Percentiles rank a stretch among this genome's conserved stretches.
These are phyloP conservation scores for Pseudocercospora fuligena DNA, from an alignment of 2,329 filamentous ascomycete species.

Conservation along the genomic window DNA sequence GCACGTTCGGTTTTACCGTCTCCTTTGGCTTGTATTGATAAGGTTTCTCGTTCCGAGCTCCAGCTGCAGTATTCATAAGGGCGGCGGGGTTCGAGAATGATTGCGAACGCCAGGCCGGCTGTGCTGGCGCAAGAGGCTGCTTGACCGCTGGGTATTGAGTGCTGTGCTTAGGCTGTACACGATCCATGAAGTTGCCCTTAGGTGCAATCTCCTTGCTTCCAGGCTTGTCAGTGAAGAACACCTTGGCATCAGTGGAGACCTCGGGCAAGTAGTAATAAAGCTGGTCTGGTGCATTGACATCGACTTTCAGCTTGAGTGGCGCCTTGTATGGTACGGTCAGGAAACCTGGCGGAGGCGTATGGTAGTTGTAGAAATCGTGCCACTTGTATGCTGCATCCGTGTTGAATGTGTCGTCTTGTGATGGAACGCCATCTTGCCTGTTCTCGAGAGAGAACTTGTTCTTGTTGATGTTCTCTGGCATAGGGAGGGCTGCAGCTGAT, in stretches of 20 bases:
- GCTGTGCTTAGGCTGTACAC: constrained; percentile 54
- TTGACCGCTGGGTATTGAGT: constrained; percentile 32
- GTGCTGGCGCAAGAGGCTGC: constrained; percentile 32
- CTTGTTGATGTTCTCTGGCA: constrained; percentile 61
- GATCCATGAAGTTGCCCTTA: constrained; percentile 74
- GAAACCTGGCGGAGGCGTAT: constrained; percentile 46
- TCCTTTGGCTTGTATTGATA: constrained; percentile 47
- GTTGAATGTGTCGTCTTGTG: constrained; percentile 53
- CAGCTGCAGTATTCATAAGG: constrained; percentile 16
- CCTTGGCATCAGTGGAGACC: constrained; percentile 84
- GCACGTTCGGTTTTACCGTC: constrained; percentile 32
- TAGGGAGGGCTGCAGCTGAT: constrained; percentile 71
- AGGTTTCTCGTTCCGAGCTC: constrained; percentile 36
- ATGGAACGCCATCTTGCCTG: constrained; percentile 55
- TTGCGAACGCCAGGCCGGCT: constrained; percentile 26
- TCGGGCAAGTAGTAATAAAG: constrained; percentile 89
- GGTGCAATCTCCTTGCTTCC: constrained; percentile 65
- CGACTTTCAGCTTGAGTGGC: constrained; percentile 66
- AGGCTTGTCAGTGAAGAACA: constrained; percentile 86
- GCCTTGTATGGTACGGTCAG: constrained; percentile 44
- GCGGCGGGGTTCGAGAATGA: constrained; percentile 12
- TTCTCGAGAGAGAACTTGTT: constrained; percentile 53
- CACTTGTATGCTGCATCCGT: constrained; percentile 53
- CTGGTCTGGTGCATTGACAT: constrained; percentile 73
- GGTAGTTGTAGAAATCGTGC: constrained; percentile 72